Base-by-base conservation (phyloP, 1,284 basidiomycete species). In the Rhodotorula sp. region DNA sequence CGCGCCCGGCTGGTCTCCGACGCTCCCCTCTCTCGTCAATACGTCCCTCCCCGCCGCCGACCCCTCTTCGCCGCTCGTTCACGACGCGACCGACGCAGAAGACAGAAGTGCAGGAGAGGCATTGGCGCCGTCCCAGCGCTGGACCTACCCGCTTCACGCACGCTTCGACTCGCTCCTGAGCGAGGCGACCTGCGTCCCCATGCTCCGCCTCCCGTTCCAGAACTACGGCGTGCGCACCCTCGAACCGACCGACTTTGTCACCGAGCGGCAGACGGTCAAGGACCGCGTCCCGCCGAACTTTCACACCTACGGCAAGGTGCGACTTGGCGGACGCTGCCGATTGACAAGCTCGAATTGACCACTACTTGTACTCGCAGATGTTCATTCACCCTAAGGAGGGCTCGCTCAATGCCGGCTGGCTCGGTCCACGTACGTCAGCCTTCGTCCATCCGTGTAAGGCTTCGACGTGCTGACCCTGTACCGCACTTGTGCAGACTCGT, bases 231-330 rank as follows among this genome's bases (percentile, higher is more conserved):
- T 71, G 27, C 46, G 54, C 25, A 50, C 65, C n/a, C n/a, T 74
- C 4, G 16, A 21, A 8, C 10, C 7, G 10, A 64, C 42, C 5
- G 66, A 71, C 41, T 52, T 55, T 27, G 67, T 74, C 4, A 69
- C 65, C 25, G 67, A 69, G 42, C 34, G 48, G 45, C 66, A 72
- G 34, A 70, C 67, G 14, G 63, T 66, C 7, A 13, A 70, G 21
- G 70, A 72, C 7, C 41, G 54, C 23, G 23, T 64, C 7, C 34
- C 14, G 19, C 57, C 67, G 0, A 45, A 34, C 41, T 67, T 46
- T 23, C 63, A 68, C n/a, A 71, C 73, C 10, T 74, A 71, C 41
- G 73, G 73, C 8, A 74, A 74, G 58, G 67, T 74, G 56, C 42
- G 69, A n/a, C n/a, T 13, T 14, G 3, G 0, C 8, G 17, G 19